phyloP scores from a whole-genome alignment of 2,329 filamentous ascomycete species.

The Cytospora leucostoma region DNA sequence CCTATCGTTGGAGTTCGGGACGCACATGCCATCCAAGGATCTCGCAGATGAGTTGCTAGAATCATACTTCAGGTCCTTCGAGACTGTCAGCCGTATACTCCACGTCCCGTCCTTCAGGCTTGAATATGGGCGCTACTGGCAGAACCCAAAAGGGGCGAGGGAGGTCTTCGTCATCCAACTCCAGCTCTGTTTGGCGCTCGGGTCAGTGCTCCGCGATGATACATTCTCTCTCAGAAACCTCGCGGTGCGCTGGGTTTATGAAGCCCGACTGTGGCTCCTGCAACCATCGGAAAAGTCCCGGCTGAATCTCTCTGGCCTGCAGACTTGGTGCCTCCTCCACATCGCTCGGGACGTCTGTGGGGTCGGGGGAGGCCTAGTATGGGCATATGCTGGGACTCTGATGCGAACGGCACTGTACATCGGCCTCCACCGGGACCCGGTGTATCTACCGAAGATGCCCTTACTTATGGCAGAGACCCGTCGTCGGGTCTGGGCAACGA shows the following conservation, averaged over 20 bases:
- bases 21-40: conserved; percentile 48
- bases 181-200: conserved; percentile 61
- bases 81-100: conserved; percentile 51
- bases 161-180: conserved; percentile 58
- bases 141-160: conserved; percentile 42
- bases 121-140: conserved; percentile 53
- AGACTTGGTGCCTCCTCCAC: conserved; percentile 48
- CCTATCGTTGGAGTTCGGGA: conserved; percentile 48
- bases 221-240: conserved; percentile 50
- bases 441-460: conserved; percentile 38
- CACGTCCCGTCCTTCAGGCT: conserved; percentile 53
- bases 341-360: conserved; percentile 43
- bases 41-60: conserved; percentile 50
- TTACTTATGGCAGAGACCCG: conserved; percentile 48
- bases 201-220: conserved; percentile 52
- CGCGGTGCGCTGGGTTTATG: conserved; percentile 59
- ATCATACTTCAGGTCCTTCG: conserved; percentile 50
- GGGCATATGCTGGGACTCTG: conserved; percentile 48
- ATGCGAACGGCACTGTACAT: conserved; percentile 50
- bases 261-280: conserved; percentile 57
- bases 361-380: conserved; percentile 49
- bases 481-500: conserved; percentile 54
- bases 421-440: conserved; percentile 53
- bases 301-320: conserved; percentile 52
- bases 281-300: conserved; percentile 55